Conservation (phyloP, 1,139 yeast genomes). For the Magnusiomyces tetraspermus region DNA sequence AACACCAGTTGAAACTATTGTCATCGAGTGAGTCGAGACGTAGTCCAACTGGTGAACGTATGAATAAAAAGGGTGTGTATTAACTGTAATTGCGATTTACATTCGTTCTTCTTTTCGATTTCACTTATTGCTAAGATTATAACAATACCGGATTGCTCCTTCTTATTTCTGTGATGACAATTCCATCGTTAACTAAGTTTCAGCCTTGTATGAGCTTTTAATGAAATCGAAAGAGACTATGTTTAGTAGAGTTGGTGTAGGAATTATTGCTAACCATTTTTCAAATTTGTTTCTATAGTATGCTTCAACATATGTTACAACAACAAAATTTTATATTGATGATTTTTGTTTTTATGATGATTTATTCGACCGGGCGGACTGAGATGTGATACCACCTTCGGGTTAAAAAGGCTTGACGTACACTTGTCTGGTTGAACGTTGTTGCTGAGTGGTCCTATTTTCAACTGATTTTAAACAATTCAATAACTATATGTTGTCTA, state of each 20-base stretch:
- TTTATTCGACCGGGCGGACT: slow-evolving; percentile 33
- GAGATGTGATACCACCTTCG: slow-evolving; percentile 12
- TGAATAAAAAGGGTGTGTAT: not conserved
- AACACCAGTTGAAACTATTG: not conserved
- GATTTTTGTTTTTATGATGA: slow-evolving; percentile 27
- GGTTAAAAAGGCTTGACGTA: slow-evolving; percentile 23
- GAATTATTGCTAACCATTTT: too few species aligned
- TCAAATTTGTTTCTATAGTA: too few species aligned
- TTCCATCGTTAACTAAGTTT: slow-evolving; percentile 18
- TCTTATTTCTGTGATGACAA: slow-evolving; percentile 24
- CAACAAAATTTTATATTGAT: too few species aligned
- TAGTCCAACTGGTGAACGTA: not conserved
- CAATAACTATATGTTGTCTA: not conserved
- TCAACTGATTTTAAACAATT: not conserved
- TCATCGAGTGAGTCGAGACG: not conserved
- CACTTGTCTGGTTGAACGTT: slow-evolving; percentile 22
- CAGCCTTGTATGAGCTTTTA: slow-evolving; percentile 26
- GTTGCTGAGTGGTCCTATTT: slow-evolving; percentile 20
- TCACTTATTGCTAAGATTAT: slow-evolving; percentile 20
- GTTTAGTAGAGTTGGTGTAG: too few species aligned
- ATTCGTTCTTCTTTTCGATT: not conserved
- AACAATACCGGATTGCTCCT: slow-evolving; percentile 28
- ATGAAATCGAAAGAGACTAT: too few species aligned
- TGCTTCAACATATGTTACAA: too few species aligned
- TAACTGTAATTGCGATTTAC: not conserved